Conservation (phyloP, 2,329 filamentous ascomycete species). For the Colletotrichum euphorbiae region DNA sequence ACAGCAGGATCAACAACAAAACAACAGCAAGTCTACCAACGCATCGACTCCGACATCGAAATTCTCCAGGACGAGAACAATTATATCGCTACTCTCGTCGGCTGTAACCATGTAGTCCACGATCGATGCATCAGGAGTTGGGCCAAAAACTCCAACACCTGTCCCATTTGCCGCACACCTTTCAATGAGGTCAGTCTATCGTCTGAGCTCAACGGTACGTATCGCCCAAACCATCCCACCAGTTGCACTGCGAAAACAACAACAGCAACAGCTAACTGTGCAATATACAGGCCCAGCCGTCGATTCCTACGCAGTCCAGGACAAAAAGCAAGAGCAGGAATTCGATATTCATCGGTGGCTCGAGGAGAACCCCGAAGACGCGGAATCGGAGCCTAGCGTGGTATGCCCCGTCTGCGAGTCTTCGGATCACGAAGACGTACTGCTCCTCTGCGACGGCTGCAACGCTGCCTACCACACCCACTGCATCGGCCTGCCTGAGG, state of each 20-base stretch:
- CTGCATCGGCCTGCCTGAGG: conserved; percentile 83
- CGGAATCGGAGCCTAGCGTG: conserved; percentile 78
- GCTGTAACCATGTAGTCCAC: conserved; percentile 93
- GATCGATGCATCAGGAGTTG: conserved; percentile 93
- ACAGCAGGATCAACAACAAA: conserved; percentile 41
- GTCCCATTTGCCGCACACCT: conserved; percentile 91
- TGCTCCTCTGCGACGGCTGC: conserved; percentile 92
- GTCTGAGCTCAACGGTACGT: conserved; percentile 59
- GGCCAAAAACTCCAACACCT: conserved; percentile 97
- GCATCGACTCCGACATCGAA: conserved; percentile 38
- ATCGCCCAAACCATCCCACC: conserved; percentile 21
- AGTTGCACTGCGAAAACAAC: neutral
- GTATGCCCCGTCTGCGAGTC: conserved; percentile 89
- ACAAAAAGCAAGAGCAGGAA: conserved; percentile 90
- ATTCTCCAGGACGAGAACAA: conserved; percentile 49
- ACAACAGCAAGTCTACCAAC: conserved; percentile 37
- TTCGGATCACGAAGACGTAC: conserved; percentile 82
- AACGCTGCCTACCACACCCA: conserved; percentile 91
- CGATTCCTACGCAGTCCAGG: conserved; percentile 75
- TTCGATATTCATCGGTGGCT: conserved; percentile 82
- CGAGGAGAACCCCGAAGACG: conserved; percentile 78
- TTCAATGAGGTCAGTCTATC: conserved; percentile 93
- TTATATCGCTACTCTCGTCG: conserved; percentile 70
- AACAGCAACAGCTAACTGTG: conserved; percentile 41
- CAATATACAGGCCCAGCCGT: conserved; percentile 61